Evolutionary conservation across 129 eudicot genomes (phyloP).

Genomic region (Daucus carota): DNA sequence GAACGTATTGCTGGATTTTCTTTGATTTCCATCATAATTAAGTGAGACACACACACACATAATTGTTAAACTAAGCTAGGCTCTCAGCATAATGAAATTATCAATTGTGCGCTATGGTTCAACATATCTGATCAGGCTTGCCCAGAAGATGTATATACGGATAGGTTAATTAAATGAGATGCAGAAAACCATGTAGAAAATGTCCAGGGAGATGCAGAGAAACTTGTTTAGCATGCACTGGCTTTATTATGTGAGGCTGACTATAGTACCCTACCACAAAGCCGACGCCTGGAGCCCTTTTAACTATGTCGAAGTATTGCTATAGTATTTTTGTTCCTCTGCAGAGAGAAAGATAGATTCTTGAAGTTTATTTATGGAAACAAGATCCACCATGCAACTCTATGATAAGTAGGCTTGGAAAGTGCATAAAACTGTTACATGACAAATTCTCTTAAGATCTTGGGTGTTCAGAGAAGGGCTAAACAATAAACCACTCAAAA

Average conservation of each 20-base stretch:
- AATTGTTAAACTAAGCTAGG: neutral
- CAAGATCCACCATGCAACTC: neutral
- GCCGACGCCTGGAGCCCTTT: neutral
- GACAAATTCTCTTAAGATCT: neutral
- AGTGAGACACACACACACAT: too few relatives aligned
- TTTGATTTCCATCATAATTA: too few relatives aligned
- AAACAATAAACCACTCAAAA: neutral
- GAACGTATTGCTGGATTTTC: neutral
- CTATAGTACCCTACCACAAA: neutral
- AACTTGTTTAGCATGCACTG: neutral
- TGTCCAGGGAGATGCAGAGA: neutral
- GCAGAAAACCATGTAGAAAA: neutral
- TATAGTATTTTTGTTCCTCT: neutral
- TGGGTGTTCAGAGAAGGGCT: neutral
- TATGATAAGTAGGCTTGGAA: neutral
- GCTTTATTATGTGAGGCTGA: neutral
- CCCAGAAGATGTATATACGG: neutral
- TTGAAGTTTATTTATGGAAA: neutral
- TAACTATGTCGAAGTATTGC: neutral
- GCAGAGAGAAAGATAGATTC: neutral
- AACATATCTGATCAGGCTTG: neutral
- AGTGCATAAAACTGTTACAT: neutral
- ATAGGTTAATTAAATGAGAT: neutral
- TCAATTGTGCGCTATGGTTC: neutral
- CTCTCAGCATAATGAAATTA: neutral